Evolutionary conservation across 139 green algal species (phyloP), one percentile per base, ranked within the genome.

Genomic region (Micractinium conductrix): DNA sequence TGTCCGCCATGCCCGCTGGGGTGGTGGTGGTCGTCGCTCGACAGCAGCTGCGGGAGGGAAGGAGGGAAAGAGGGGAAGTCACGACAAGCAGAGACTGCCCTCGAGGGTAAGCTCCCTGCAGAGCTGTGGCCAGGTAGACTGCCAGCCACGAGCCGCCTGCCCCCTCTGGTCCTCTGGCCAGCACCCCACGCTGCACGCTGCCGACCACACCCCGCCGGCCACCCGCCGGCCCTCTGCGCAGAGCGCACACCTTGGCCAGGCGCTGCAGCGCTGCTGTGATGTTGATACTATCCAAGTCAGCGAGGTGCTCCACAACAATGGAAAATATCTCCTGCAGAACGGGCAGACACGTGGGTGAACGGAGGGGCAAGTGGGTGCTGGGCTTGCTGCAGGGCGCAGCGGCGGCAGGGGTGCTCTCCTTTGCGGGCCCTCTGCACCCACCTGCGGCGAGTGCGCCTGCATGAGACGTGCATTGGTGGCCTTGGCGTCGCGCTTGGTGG

Each of bases 211-310:
- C n/a, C n/a, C n/a, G n/a, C n/a, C n/a, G n/a, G n/a, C n/a, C n/a
- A n/a, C n/a, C n/a, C n/a, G n/a, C n/a, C n/a, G n/a, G n/a, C n/a
- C n/a, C n/a, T n/a, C n/a, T n/a, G n/a, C n/a, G n/a, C n/a, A n/a
- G n/a, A 75, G 43, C 71, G 33, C 22, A 45, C 67, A 60, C 76
- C 80, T 85, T 85, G 37, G 80, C 69, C 69, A 85, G 50, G 38
- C 80, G 80, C 43, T 76, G 62, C 78, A 82, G 55, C 26, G 55
- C 81, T 12, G 81, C 71, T 14, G 71, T 74, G 55, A 53, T 24
- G 58, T 81, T 86, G 71, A 81, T 86, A 22, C 33, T 35, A 43
- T 74, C 40, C 26, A 74, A 35, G 22, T 26, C 17, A 28, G 74
- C 21, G 35, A 50, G 42, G 63, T 42, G 6, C 17, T 65, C 62